Base-by-base conservation (phyloP, 2,329 filamentous ascomycete genomes). In the Ceratocystis cubensis region DNA sequence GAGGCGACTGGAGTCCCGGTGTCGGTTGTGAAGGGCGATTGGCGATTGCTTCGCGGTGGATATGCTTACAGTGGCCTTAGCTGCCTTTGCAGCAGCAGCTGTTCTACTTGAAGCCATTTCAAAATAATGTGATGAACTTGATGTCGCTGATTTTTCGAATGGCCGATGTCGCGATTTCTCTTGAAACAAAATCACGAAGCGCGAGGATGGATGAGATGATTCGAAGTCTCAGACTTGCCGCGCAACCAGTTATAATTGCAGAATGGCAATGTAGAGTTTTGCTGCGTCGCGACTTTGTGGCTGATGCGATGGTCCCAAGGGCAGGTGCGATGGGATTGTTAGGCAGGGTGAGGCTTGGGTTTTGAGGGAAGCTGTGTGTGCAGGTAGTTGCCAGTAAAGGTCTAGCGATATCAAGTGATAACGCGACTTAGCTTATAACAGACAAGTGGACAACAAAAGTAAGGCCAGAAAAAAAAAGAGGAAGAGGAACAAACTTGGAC, bases 51-150 rank as follows among this genome's bases (percentile, higher is more conserved):
- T 63, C 33, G 30, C 22, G 13, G 7, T 45, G 64, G 30, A 63
- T 44, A 20, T 69, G 25, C 69, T 72, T 71, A 50, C 64, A 64
- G 65, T 66, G 33, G 67, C 62, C 41, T 68, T 44, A 44, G 67
- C 30, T 64, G 69, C 68, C 69, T 71, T 66, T n/a, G 66, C 45
- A 50, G 67, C 65, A 63, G 67, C 57, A 46, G 66, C 66, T 66
- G 59, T 41, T 68, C 66, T 68, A 30, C 48, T 56, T 22, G 66
- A 66, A 20, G 66, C 66, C 66, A 68, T 68, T 66, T 28, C 30
- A 28, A 20, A 61, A 10, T 22, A 56, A 22, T 53, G n/a, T 57
- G 63, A 65, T 59, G 48, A 28, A 3, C 15, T 1, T 15, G 25
- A 10, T 28, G 15, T 57, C 53, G 25, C 56, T 7, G 48, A 13